Evolutionary conservation across 192 early-diverging fungal species (phyloP).

Genomic region (Coemansia sp.): DNA sequence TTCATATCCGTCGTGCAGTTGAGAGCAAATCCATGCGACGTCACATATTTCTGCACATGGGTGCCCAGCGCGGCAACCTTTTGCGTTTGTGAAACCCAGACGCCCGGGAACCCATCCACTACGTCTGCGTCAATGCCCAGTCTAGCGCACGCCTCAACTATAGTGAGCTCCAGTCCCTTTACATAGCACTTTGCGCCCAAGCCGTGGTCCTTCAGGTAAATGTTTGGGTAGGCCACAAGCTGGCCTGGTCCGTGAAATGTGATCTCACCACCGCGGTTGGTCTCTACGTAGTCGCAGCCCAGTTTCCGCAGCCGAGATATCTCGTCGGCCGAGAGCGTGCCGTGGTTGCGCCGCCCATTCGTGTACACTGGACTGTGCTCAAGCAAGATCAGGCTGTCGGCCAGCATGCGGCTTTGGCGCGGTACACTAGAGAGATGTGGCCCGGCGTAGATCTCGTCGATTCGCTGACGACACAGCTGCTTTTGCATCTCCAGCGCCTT

Average conservation of each 20-base stretch:
- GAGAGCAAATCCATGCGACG: constrained; percentile 89
- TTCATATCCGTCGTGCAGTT: constrained; percentile 87
- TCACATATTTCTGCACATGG: constrained; percentile 83
- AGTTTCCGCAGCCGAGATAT: constrained; percentile 52
- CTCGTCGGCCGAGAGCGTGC: constrained; percentile 53
- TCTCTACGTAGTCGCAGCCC: constrained; percentile 67
- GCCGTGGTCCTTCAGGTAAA: constrained; percentile 71
- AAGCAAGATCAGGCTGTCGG: constrained; percentile 64
- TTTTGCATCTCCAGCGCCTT: constrained; percentile 61
- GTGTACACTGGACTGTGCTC: constrained; percentile 93
- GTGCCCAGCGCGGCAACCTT: constrained; percentile 96
- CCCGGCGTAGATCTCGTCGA: constrained; percentile 36
- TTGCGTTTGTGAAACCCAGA: constrained; percentile 79
- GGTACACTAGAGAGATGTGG: background rate
- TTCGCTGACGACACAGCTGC: constrained; percentile 55
- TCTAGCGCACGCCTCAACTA: constrained; percentile 69
- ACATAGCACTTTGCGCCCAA: constrained; percentile 78
- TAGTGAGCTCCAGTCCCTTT: constrained; percentile 65
- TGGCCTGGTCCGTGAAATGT: constrained; percentile 98
- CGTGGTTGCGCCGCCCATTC: constrained; percentile 78
- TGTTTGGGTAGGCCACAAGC: constrained; percentile 90
- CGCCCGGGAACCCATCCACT: constrained; percentile 77
- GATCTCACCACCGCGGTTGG: constrained; percentile 84
- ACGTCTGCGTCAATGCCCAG: constrained; percentile 62
- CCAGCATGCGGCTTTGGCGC: background rate